Base-by-base conservation (phyloP, 768 basidiomycete genomes). In the Lactarius sp. region DNA sequence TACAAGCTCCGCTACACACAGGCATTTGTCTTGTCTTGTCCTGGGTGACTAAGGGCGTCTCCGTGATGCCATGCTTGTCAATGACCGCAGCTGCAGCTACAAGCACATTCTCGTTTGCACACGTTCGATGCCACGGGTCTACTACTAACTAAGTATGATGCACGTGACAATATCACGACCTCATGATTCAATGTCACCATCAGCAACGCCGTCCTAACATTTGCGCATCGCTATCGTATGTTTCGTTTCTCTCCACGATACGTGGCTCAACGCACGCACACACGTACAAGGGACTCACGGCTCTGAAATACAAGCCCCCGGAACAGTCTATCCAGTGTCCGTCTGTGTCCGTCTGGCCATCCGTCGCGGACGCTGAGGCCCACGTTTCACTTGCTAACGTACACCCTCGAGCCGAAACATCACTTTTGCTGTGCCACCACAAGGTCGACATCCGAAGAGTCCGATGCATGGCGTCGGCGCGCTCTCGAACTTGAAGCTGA, bases 191-290 rank as follows among this genome's bases (percentile, higher is more conserved):
- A 61, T 20, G n/a, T 20, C 31, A 4, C 36, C 37, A 33, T 47
- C 36, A 14, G 12, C 14, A 3, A 52, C 14, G 10, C 56, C 56
- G 59, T 59, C 57, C 14, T 44, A 59, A 14, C 42, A 42, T 27
- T 27, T 64, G 20, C 62, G 62, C 20, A 59, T 64, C 20, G 62
- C 62, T 4, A 59, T 64, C n/a, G 62, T 64, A 59, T 33, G 44
- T 34, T 20, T 27, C 22, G 27, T 27, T n/a, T 2, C 5, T 10
- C n/a, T 33, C 10, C 3, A 3, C 8, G 27, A 27, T 27, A 27
- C 27, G 27, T 27, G 27, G 22, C 22, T 27, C 22, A 27, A 27
- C 27, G 27, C 27, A 27, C 27, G 27, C 27, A 27, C 27, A 3
- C 27, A 27, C 27, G 27, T 2, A 27, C 27, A 27, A 27, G 64